Conservation (phyloP, 805 yeast genomes). For the Sungouiella thailandica region DNA sequence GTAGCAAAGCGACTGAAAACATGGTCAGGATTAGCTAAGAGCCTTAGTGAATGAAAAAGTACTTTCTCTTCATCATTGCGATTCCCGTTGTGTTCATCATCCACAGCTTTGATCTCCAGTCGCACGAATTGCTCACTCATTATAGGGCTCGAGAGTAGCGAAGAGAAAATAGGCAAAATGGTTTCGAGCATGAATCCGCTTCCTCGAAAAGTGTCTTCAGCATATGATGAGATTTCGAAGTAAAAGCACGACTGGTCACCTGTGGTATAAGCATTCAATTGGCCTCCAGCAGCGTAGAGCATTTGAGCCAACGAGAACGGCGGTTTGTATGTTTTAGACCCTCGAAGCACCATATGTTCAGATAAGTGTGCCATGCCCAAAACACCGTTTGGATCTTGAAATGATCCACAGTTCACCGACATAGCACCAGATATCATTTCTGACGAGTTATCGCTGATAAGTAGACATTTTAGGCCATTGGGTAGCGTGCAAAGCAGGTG, state of each 20-base stretch:
- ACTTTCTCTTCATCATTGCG: constrained; percentile 39
- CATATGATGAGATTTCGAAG: constrained; percentile 52
- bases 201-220: constrained; percentile 12
- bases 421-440: constrained; percentile 65
- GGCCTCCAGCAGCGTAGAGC: constrained; percentile 51
- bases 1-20: constrained; percentile 63
- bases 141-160: constrained; percentile 46
- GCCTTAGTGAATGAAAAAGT: constrained; percentile 53
- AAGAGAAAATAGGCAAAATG: constrained; percentile 46
- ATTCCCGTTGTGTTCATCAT: constrained; percentile 65
- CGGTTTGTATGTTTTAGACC: constrained; percentile 29
- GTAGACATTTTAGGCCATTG: constrained; percentile 63
- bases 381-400: constrained; percentile 62
- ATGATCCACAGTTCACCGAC: constrained; percentile 76
- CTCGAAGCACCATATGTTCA: constrained; percentile 62
- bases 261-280: constrained; percentile 62
- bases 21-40: constrained; percentile 43
- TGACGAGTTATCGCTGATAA: constrained; percentile 72
- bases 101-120: constrained; percentile 55
- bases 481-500: constrained; percentile 48
- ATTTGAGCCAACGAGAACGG: constrained; percentile 40
- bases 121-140: constrained; percentile 40
- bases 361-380: constrained; percentile 89
- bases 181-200: constrained; percentile 39
- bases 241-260: constrained; percentile 62